A percentile compares a stretch with the other conserved stretches of the same genome.
Conservation (phyloP, 306 rosid genomes). For the Oemleria cerasiformis region DNA sequence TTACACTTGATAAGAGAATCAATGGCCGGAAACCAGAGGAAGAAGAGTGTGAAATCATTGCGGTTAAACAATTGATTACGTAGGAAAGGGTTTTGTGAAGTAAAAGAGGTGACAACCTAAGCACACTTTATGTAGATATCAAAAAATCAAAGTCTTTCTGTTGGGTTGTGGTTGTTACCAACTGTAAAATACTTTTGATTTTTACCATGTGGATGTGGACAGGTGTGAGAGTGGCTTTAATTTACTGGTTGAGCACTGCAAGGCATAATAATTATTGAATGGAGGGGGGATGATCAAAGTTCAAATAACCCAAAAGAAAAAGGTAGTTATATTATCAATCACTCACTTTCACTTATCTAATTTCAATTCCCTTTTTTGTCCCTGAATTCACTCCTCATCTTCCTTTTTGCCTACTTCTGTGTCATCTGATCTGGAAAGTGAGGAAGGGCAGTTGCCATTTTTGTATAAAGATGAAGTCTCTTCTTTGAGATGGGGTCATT, state of each 20-base stretch:
- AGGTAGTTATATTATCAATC: constrained; percentile 20
- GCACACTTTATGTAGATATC: constrained; percentile 22
- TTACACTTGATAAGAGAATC: too few species aligned
- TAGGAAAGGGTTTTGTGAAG: constrained; percentile 7
- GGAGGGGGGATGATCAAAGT: constrained; percentile 10
- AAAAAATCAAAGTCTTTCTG: background rate
- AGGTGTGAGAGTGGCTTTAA: constrained; percentile 24
- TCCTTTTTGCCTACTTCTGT: constrained; percentile 36
- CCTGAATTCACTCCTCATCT: constrained; percentile 25
- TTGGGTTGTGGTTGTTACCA: constrained; percentile 11
- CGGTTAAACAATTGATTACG: background rate
- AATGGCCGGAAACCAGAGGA: too few species aligned
- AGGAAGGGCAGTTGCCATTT: constrained; percentile 19
- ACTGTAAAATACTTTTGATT: constrained; percentile 25
- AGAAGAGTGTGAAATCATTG: too few species aligned
- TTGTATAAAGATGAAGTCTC: constrained; percentile 18
- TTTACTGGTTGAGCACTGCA: constrained; percentile 17
- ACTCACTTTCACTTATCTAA: background rate
- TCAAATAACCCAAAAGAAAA: constrained; percentile 27
- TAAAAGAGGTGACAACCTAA: constrained; percentile 17
- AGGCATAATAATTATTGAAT: constrained; percentile 27
- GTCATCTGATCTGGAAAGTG: constrained; percentile 43
- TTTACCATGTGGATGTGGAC: constrained; percentile 21
- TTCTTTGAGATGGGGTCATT: constrained; percentile 32
- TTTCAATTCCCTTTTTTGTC: constrained; percentile 12